Evolutionary conservation across 768 basidiomycete genomes (phyloP), one percentile per base, ranked within the genome.

Genomic region (Lanmaoa rubissima): DNA sequence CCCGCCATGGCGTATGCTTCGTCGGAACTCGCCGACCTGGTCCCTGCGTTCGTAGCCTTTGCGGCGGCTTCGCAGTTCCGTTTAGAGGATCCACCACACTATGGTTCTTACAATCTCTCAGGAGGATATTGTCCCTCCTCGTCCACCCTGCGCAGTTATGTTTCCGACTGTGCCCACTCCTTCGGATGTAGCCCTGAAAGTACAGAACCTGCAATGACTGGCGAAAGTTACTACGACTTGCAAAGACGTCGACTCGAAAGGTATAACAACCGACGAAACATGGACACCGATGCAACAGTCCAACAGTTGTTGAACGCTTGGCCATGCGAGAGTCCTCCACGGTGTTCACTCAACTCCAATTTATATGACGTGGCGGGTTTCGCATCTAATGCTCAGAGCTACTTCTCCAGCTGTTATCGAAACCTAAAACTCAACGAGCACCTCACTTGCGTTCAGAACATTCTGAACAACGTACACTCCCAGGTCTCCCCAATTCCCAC

Each of bases 11-110:
- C 61, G 14, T 76, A 74, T 58, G 46, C 49, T 4, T 69, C 66
- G 1, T 40, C 63, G 2, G 12, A 55, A 0, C 36, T 43, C 4
- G 21, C 34, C 2, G 53, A 55, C 8, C 62, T 73, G 36, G 58
- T 74, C 17, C 63, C 69, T 0, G 65, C 66, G 2, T 51, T 78
- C 2, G 45, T 79, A 11, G 69, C 78, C 1, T 73, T 76, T 51
- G 63, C 59, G 1, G 49, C 62, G 4, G 48, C 60, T 12, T 19
- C 62, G 6, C 46, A 43, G 4, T 56, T 67, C 48, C 5, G 38
- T 24, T 16, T 2, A 3, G 58, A 56, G 24, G 12, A 54, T 19
- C 70, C 65, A 35, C 68, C 73, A 4, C 12, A 9, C 1, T 61
- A 62, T 36, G 42, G 53, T 19, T 38, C 47, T 24, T 66, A 63